These are phyloP conservation scores for Ceratobasidium papillatum DNA, from an alignment of 1,284 basidiomycete genomes.

Conservation along the genomic window DNA sequence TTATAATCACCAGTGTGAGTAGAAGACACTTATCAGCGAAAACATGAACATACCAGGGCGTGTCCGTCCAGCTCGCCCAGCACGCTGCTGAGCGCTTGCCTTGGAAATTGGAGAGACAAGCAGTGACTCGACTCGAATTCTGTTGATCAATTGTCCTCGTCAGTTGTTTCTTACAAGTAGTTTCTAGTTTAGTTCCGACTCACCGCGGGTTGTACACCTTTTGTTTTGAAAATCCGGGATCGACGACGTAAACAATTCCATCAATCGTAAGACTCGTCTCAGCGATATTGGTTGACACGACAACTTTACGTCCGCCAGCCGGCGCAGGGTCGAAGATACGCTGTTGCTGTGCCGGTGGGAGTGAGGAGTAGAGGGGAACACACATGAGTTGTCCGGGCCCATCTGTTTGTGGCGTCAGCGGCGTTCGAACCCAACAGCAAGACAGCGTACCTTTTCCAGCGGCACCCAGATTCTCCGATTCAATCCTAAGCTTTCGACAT, in stretches of 20 bases:
- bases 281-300: slow-evolving; percentile 97
- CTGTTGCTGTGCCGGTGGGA: slow-evolving; percentile 93
- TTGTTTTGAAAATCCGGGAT: slow-evolving; percentile 95
- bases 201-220: slow-evolving; percentile 89
- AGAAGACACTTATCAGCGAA: not conserved
- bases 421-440: not conserved
- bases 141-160: not conserved
- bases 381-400: slow-evolving; percentile 87
- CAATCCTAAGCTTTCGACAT: slow-evolving; percentile 90
- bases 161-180: not conserved
- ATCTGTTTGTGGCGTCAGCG: slow-evolving; percentile 68
- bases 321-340: slow-evolving; percentile 94
- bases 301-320: slow-evolving; percentile 90
- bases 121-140: slow-evolving; percentile 88
- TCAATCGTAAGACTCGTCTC: slow-evolving; percentile 98
- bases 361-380: slow-evolving; percentile 92
- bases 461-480: slow-evolving; percentile 71
- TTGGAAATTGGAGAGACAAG: slow-evolving; percentile 96
- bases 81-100: slow-evolving; percentile 94
- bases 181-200: not conserved
- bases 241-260: slow-evolving; percentile 98
- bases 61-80: slow-evolving; percentile 86
- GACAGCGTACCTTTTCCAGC: slow-evolving; percentile 22
- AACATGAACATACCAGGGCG: slow-evolving; percentile 60
- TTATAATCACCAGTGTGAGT: not conserved